Conservation (phyloP, 495 filamentous ascomycete species). For the Collariella sp. region DNA sequence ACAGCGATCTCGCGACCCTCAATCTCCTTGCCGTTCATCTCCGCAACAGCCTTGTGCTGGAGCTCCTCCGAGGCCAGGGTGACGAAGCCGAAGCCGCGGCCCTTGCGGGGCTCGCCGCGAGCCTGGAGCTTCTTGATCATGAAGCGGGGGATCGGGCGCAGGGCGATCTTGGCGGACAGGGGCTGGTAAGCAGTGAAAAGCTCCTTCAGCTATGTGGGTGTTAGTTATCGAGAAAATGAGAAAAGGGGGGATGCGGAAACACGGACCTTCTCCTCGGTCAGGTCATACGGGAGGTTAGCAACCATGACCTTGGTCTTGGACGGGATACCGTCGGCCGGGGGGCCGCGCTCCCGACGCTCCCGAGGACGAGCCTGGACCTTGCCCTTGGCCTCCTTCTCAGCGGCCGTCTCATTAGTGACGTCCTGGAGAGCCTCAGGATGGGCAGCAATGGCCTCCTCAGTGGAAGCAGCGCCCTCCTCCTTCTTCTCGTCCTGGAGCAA, state of each 20-base stretch:
- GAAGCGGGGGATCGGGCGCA: conserved; percentile 96
- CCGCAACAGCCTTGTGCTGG: conserved; percentile 89
- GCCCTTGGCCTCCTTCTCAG: conserved; percentile 44
- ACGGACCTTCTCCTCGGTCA: conserved; percentile 87
- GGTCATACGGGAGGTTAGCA: conserved; percentile 94
- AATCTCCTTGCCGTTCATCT: conserved; percentile 99
- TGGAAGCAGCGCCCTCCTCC: conserved; percentile 37
- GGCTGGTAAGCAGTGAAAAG: conserved; percentile 86
- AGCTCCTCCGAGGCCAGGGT: conserved; percentile 89
- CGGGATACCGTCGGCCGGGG: conserved; percentile 93
- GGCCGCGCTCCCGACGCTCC: conserved; percentile 76
- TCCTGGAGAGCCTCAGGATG: conserved; percentile 46
- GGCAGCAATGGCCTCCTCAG: conserved; percentile 37
- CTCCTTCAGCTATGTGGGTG: conserved; percentile 71
- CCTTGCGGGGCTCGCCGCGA: conserved; percentile 96
- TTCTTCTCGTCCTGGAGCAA: conserved; percentile 37
- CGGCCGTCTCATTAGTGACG: conserved; percentile 41
- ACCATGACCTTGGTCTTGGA: conserved; percentile 99
- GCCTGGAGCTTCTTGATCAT: conserved; percentile 99
- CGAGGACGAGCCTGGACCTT: conserved; percentile 42
- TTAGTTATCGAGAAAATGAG: conserved; percentile 29
- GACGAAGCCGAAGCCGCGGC: conserved; percentile 97
- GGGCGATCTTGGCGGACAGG: conserved; percentile 90
- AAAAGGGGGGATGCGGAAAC: background rate
- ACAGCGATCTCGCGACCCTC: conserved; percentile 98